Base-by-base conservation (phyloP, 352 stramenopile species). In the Phytophthora cactorum region DNA sequence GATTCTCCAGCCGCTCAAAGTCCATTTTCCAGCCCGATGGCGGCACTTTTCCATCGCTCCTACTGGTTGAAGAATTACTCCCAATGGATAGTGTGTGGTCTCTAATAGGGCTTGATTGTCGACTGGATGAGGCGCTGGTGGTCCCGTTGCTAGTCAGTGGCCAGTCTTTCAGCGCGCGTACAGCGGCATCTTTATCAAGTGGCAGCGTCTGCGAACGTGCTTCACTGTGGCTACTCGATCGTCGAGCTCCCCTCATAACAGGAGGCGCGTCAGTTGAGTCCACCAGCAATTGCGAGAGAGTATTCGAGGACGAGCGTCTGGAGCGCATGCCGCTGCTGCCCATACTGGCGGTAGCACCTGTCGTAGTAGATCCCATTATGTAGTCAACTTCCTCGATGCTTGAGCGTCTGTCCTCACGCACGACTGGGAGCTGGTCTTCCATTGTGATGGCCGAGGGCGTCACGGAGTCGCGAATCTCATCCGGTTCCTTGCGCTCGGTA, bases 151-250 rank as follows among this genome's bases (percentile, higher is more conserved):
- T 76, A 12, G 59, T 29, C 27, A 66, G 14, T 28, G 77, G 68
- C 83, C 81, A 90, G 52, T 91, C 83, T 69, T 81, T 84, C 15
- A 74, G 72, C 10, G 65, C 58, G 6, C 72, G 74, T 44, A 79
- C 47, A 8, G 51, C 58, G 5, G 22, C 17, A 7, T 73, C 63
- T 34, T 72, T 72, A 41, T 81, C 65, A 25, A 64, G 12, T n/a
- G 22, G 10, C 0, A 74, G 52, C 4, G 60, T 59, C 17, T 79
- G 71, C 0, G 55, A 63, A 36, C 76, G 71, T 10, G 70, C 63
- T 59, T 91, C 85, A 28, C 66, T 91, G 43, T 93, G 78, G 51
- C 85, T 93, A 64, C 72, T 91, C 4, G 85, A 90, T 5, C 85
- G 78, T 6, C 82, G 77, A 22, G 81, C 45, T 6, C 60, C 68